These are phyloP conservation scores for Spinellus fusiger DNA, from an alignment of 192 early-diverging fungal genomes.

Conservation along the genomic window DNA sequence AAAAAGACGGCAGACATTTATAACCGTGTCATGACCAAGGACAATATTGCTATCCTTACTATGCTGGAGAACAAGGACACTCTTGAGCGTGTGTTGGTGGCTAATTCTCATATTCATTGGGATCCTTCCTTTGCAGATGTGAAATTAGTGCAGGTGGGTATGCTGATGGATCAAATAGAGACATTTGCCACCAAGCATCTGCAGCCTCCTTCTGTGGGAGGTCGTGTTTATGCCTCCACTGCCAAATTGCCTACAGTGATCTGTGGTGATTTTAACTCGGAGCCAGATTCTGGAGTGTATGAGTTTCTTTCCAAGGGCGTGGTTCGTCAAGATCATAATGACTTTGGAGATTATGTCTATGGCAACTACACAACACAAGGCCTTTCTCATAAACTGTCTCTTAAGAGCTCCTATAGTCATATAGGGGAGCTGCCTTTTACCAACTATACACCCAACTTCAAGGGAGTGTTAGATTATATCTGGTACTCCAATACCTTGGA, in stretches of 20 bases:
- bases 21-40: slow-evolving; percentile 96
- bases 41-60: slow-evolving; percentile 85
- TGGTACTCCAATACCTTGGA: slow-evolving; percentile 79
- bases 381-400: slow-evolving; percentile 71
- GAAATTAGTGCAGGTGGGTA: slow-evolving; percentile 91
- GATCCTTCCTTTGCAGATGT: slow-evolving; percentile 88
- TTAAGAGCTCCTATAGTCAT: slow-evolving; percentile 77
- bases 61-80: slow-evolving; percentile 82
- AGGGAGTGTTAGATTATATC: slow-evolving; percentile 90
- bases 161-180: slow-evolving; percentile 89
- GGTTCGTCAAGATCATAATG: slow-evolving; percentile 76
- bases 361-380: slow-evolving; percentile 80
- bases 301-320: slow-evolving; percentile 79
- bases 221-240: slow-evolving; percentile 26
- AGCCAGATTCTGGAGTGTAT: slow-evolving; percentile 84
- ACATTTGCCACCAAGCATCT: slow-evolving; percentile 48
- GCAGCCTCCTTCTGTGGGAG: slow-evolving; percentile 12
- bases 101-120: slow-evolving; percentile 94
- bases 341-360: slow-evolving; percentile 78
- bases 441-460: slow-evolving; percentile 83
- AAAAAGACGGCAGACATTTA: slow-evolving; percentile 90
- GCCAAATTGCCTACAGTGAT: slow-evolving; percentile 62
- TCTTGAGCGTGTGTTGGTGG: slow-evolving; percentile 63
- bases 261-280: slow-evolving; percentile 93
- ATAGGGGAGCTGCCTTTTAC: slow-evolving; percentile 82